Evolutionary conservation across 2,329 filamentous ascomycete genomes (phyloP).

Genomic region (Venturiaceae sp.): DNA sequence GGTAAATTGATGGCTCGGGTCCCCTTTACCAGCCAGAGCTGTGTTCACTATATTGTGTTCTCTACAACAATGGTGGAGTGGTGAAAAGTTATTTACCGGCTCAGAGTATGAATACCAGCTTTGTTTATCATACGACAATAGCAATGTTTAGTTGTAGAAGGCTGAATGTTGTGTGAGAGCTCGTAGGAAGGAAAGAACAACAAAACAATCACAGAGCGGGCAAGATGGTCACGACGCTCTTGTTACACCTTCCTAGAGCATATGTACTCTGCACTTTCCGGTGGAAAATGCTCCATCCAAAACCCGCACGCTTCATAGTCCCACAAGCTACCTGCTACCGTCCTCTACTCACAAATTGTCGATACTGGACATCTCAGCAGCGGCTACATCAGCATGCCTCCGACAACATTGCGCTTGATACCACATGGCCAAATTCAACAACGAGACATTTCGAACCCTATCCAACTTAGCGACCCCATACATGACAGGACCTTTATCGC

Average conservation of each 20-base stretch:
- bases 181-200: background rate
- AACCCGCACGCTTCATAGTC: background rate
- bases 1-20: too few relatives aligned
- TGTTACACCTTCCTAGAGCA: background rate
- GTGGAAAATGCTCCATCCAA: background rate
- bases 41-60: too few relatives aligned
- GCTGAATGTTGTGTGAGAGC: too few relatives aligned
- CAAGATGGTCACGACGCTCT: too few relatives aligned
- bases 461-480: conserved; percentile 2
- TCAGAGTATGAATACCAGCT: too few relatives aligned
- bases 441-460: background rate
- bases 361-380: background rate
- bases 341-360: background rate
- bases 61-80: too few relatives aligned
- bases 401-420: background rate
- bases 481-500: conserved; percentile 2
- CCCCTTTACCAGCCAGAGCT: too few relatives aligned
- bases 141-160: too few relatives aligned
- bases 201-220: too few relatives aligned
- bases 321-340: background rate
- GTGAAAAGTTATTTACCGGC: too few relatives aligned
- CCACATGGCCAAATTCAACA: background rate
- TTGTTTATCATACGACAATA: too few relatives aligned
- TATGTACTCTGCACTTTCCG: background rate
- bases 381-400: background rate